phyloP scores from a whole-genome alignment of 495 filamentous ascomycete species.

The Evansstolkia leycettana region DNA sequence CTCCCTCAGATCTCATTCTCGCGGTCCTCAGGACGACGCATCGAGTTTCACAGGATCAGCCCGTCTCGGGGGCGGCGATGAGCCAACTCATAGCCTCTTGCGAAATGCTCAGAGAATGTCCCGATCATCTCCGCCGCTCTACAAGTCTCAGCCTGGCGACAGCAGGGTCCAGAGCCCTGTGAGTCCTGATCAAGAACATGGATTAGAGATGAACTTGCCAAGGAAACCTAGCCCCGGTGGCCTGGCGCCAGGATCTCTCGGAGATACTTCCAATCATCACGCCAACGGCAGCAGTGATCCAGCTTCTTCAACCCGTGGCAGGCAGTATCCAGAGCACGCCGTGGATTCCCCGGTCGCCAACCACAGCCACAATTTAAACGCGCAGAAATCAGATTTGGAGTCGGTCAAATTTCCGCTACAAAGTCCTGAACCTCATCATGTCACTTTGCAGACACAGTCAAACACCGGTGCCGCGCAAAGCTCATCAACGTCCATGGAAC shows the following conservation, averaged over 20 bases:
- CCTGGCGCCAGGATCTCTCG: constrained; percentile 4
- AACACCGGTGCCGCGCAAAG: constrained; percentile 5
- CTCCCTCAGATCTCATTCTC: constrained; percentile 42
- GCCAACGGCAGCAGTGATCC: constrained; percentile 5
- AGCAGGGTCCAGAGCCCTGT: constrained; percentile 6
- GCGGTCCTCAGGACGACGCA: constrained; percentile 39
- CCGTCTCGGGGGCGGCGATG: constrained; percentile 31
- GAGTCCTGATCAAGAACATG: constrained; percentile 3
- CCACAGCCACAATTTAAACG: too few relatives aligned
- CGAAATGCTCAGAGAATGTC: constrained; percentile 54
- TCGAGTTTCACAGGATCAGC: constrained; percentile 51
- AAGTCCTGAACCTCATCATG: constrained; percentile 6
- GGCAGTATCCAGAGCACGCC: too few relatives aligned
- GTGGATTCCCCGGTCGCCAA: too few relatives aligned
- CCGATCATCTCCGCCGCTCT: constrained; percentile 43
- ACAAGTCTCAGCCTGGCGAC: constrained; percentile 13
- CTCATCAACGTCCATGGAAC: constrained; percentile 12
- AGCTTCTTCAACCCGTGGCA: constrained; percentile 9
- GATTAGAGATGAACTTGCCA: constrained; percentile 13
- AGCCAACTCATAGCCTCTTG: constrained; percentile 48
- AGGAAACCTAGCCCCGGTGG: constrained; percentile 10
- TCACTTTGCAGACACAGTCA: neutral
- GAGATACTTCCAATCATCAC: constrained; percentile 19
- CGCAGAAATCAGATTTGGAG: too few relatives aligned
- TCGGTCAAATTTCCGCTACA: constrained; percentile 18